Evolutionary conservation across 2,329 filamentous ascomycete genomes (phyloP).

Genomic region (Chrysoporthe deuterocubensis): DNA sequence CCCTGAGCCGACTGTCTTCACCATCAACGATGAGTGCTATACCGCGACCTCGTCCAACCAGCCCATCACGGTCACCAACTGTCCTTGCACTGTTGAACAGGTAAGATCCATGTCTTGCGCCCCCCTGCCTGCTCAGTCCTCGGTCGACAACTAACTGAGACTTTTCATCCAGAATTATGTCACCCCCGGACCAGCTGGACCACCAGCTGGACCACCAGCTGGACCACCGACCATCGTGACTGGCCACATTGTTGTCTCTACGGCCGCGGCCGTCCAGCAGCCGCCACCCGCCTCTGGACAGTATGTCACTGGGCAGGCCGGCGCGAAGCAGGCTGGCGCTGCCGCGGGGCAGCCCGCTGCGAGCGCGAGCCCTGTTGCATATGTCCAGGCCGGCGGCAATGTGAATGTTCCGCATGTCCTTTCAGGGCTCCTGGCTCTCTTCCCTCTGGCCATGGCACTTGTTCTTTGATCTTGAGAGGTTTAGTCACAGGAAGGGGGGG

Average conservation of each 20-base stretch:
- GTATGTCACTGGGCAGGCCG: neutral
- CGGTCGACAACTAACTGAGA: neutral
- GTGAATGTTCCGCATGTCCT: slow-evolving; percentile 1
- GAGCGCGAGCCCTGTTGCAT: slow-evolving; percentile 1
- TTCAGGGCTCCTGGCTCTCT: neutral
- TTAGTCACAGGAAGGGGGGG: neutral
- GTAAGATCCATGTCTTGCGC: slow-evolving; percentile 20
- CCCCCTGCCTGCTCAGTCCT: neutral
- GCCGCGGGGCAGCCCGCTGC: neutral
- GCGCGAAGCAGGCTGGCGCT: neutral
- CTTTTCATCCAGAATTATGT: neutral
- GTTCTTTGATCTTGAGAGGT: neutral
- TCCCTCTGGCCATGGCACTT: neutral
- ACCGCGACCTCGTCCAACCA: slow-evolving; percentile 53
- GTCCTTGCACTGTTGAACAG: slow-evolving; percentile 51
- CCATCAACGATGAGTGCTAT: slow-evolving; percentile 55
- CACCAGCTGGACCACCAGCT: neutral
- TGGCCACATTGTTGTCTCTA: neutral
- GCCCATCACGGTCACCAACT: slow-evolving; percentile 55
- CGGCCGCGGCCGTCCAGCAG: neutral
- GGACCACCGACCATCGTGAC: neutral
- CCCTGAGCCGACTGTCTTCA: slow-evolving; percentile 54
- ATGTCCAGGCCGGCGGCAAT: slow-evolving; percentile 6
- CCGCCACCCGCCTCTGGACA: neutral
- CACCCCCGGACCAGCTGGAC: neutral